Evolutionary conservation across 805 yeast species (phyloP), one percentile per base, ranked within the genome.

Genomic region (Kazachstania bromeliacearum): DNA sequence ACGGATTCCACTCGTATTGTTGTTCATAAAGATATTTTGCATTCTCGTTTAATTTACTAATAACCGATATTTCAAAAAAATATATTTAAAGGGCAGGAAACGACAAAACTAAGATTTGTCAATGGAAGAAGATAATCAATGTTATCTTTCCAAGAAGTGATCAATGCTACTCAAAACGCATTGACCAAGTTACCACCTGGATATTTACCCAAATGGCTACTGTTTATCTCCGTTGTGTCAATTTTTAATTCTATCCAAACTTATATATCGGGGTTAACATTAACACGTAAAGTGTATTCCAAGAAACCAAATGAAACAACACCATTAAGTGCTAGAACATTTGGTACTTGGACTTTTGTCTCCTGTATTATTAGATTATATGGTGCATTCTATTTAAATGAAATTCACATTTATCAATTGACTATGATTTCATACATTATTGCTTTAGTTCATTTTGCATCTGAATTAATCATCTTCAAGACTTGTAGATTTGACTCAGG

Each of bases 331-430:
- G 95, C 96, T n/a, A 74, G 98, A 51, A 89, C 98, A 0, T 92
- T 92, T 59, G 98, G 98, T 23, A 92, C 98, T 0, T 92, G 98
- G 98, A 92, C 98, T 0, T 66, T 88, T 27, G 70, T 88, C 48
- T 78, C 95, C 2, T 74, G 95, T 2, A 67, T 89, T 21, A 79
- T 92, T 33, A 75, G 98, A 55, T 70, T 79, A 45, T 85, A 83
- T 57, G 95, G 94, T 38, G 94, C 97, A 10, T 82, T 80, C 61
- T 66, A 82, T 54, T 65, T 83, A 39, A 66, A 67, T 37, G 77
- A 78, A 47, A 75, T 75, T 17, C 81, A 78, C 45, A 75, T 88
- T 36, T 92, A 75, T 60, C 77, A 82, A 48, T 66, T 92, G 46
- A 80, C 88, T 14, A 72, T 84, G 48, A 79, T 81, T 59, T 79